Conservation (phyloP, 495 filamentous ascomycete species). For the Talaromyces wortmannii region DNA sequence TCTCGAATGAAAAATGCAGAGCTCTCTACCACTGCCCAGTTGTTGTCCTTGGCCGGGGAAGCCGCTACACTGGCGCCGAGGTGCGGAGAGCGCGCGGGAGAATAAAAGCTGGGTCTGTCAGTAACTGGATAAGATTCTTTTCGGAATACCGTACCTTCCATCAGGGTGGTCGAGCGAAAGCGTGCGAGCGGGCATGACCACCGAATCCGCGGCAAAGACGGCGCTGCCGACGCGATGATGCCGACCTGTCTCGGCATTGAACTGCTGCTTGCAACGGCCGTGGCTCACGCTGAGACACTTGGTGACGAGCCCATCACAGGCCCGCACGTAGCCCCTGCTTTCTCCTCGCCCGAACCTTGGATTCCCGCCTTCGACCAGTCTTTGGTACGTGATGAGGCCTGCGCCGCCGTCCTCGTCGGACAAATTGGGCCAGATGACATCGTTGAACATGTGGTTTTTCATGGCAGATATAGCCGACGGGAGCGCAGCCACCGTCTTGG, state of each 20-base stretch:
- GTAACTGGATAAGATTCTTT: not conserved
- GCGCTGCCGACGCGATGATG: slow-evolving; percentile 54
- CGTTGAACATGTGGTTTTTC: slow-evolving; percentile 93
- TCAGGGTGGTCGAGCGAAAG: slow-evolving; percentile 25
- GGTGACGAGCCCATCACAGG: slow-evolving; percentile 73
- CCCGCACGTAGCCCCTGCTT: slow-evolving; percentile 71
- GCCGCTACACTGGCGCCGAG: not conserved
- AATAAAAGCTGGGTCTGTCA: slow-evolving; percentile 15
- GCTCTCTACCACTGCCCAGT: slow-evolving; percentile 58
- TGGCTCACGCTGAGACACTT: slow-evolving; percentile 78
- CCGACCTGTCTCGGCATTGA: slow-evolving; percentile 31
- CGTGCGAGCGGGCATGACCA: slow-evolving; percentile 19
- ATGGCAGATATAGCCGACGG: slow-evolving; percentile 81
- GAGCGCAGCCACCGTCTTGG: slow-evolving; percentile 78
- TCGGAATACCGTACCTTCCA: slow-evolving; percentile 14
- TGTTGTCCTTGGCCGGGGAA: slow-evolving; percentile 15
- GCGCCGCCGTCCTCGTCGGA: slow-evolving; percentile 94
- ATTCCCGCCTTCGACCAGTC: slow-evolving; percentile 81
- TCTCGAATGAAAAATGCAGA: slow-evolving; percentile 89
- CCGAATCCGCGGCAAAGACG: slow-evolving; percentile 29
- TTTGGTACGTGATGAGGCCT: slow-evolving; percentile 84
- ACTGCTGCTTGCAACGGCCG: slow-evolving; percentile 73
- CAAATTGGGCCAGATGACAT: slow-evolving; percentile 95
- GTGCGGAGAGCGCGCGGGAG: slow-evolving; percentile 22
- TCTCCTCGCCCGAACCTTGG: slow-evolving; percentile 70